Evolutionary conservation across 176 grass and related monocot genomes (phyloP).

Genomic region (Alopecurus myosuroides): DNA sequence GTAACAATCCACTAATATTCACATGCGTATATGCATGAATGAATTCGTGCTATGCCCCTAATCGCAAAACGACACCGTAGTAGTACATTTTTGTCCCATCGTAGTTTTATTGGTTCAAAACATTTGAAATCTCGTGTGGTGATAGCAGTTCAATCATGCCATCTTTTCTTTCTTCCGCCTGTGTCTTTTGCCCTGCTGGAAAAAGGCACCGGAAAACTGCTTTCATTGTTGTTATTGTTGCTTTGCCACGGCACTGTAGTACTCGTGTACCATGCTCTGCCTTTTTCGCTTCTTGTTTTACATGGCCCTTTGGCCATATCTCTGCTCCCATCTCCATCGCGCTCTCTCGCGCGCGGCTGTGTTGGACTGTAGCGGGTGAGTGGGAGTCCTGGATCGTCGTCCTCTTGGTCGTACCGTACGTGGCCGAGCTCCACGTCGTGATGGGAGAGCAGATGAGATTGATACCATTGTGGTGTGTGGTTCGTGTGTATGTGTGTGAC

Average conservation of each 20-base stretch:
- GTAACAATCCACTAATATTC: background rate
- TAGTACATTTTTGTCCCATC: too few species aligned
- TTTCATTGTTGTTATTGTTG: background rate
- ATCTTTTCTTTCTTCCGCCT: background rate
- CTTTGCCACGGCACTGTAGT: background rate
- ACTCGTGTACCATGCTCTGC: background rate
- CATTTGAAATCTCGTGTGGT: background rate
- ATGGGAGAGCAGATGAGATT: background rate
- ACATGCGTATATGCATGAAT: background rate
- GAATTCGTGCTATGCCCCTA: background rate
- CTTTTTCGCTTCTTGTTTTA: slow-evolving; percentile 9
- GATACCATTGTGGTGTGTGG: background rate
- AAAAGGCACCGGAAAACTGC: background rate
- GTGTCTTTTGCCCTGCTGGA: background rate
- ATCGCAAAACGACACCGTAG: too few species aligned
- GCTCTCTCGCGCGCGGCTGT: background rate
- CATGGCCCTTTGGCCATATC: background rate
- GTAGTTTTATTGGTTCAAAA: background rate
- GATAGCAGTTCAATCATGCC: background rate
- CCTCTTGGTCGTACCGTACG: background rate
- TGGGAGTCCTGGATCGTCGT: background rate
- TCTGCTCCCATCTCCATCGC: too few species aligned
- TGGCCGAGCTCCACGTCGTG: background rate
- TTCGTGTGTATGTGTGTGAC: background rate
- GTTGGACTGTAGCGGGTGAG: background rate